These are phyloP conservation scores for Fagopyrum esculentum DNA, from an alignment of 148 eudicot genomes.

Conservation along the genomic window DNA sequence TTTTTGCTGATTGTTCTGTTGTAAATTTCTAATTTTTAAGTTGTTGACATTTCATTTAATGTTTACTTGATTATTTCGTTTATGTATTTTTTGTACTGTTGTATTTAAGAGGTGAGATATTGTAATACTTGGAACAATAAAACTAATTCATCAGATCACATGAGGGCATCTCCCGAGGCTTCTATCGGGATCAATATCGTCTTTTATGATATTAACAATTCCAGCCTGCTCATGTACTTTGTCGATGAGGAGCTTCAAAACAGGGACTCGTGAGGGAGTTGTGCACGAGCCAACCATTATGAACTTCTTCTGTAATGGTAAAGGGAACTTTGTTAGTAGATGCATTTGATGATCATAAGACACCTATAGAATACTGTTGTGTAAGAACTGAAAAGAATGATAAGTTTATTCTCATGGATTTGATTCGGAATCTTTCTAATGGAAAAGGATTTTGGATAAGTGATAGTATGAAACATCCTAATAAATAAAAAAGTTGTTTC, in stretches of 20 bases:
- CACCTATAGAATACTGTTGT: not conserved
- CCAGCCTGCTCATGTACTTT: slow-evolving; percentile 77
- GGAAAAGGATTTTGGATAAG: not conserved
- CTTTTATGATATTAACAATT: slow-evolving; percentile 42
- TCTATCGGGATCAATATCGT: slow-evolving; percentile 40
- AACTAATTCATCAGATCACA: not conserved
- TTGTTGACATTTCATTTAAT: no score
- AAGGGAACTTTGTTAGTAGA: not conserved
- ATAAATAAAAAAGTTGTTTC: not conserved
- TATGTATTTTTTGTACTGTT: not conserved
- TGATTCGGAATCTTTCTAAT: not conserved
- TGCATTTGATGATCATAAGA: not conserved
- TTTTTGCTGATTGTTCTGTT: no score
- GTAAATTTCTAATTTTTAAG: no score
- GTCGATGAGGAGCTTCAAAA: slow-evolving; percentile 79
- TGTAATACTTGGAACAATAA: not conserved
- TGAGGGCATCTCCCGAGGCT: slow-evolving; percentile 69
- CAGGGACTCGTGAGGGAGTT: slow-evolving; percentile 75
- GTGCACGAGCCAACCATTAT: slow-evolving; percentile 90
- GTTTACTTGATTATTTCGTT: no score
- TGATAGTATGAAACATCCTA: not conserved
- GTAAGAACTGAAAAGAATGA: not conserved
- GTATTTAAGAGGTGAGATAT: not conserved
- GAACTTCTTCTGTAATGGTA: slow-evolving; percentile 65
- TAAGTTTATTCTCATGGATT: not conserved